Evolutionary conservation across 2,329 filamentous ascomycete genomes (phyloP), one percentile per base, ranked within the genome.

Genomic region (Diaporthe aspalathi): DNA sequence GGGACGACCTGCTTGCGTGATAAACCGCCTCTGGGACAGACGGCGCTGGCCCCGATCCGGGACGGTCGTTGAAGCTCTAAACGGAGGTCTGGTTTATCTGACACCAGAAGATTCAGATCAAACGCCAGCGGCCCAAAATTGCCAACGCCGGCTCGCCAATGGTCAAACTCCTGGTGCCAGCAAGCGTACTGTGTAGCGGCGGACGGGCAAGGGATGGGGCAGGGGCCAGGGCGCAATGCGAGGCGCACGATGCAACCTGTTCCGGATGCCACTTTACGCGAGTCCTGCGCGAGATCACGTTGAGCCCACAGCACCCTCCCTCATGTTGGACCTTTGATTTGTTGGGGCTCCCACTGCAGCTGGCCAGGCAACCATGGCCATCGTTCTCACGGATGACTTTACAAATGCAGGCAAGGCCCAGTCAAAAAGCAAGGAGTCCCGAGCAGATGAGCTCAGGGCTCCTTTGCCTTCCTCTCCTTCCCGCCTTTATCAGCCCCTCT

Each of bases 181-280:
- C 35, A 40, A 40, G 38, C 47, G n/a, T 45, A n/a, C 56, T 35
- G 40, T 49, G 20, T 6, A 47, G 43, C 43, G 57, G 27, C 43
- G 50, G 27, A 49, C 35, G 17, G 14, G 27, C 27, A 63, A 22
- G 27, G 60, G 57, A 27, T 38, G 43, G 43, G 29, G 43, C 63
- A 71, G 62, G 71, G 71, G 68, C 35, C 35, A 65, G 70, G 67
- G 47, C 27, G 45, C 50, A 43, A 70, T 47, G 54, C n/a, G 27
- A 65, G 60, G 35, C 29, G 60, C 60, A 65, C 67, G 52, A 54
- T 70, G 60, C 72, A 72, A 70, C 73, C 50, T 49, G 60, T 65
- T 66, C 49, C 65, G 40, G 67, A 74, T 76, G 77, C 74, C 77
- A 78, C 77, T 79, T 77, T 78, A 79, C 77, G 74, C 78, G 77